Conservation (phyloP, 768 basidiomycete species). For the Tricholoma sp. region DNA sequence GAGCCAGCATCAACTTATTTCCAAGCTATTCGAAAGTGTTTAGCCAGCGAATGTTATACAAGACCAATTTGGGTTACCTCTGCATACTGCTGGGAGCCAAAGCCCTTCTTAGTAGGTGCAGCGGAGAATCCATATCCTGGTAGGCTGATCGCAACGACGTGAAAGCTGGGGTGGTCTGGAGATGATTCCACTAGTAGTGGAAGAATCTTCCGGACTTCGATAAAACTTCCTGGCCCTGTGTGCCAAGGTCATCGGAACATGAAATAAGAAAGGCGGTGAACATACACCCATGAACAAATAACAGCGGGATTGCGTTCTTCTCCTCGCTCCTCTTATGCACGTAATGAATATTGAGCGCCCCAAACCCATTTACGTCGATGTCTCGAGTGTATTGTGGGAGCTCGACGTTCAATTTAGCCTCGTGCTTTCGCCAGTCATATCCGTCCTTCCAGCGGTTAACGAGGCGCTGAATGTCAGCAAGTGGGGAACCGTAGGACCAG, state of each 20-base stretch:
- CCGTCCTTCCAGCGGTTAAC: constrained; percentile 42
- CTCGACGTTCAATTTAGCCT: constrained; percentile 44
- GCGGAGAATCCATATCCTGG: constrained; percentile 64
- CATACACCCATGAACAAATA: constrained; percentile 50
- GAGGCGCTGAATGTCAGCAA: constrained; percentile 44
- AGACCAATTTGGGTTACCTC: constrained; percentile 33
- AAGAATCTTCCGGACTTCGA: constrained; percentile 54
- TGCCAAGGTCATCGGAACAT: neutral
- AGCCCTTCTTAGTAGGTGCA: constrained; percentile 48
- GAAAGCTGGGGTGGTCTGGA: constrained; percentile 50
- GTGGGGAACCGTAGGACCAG: constrained; percentile 46
- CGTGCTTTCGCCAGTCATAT: constrained; percentile 54
- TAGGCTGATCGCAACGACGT: constrained; percentile 55
- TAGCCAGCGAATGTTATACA: neutral
- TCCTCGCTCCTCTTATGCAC: constrained; percentile 48
- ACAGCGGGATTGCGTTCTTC: constrained; percentile 37
- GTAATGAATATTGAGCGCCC: constrained; percentile 46
- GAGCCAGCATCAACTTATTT: constrained; percentile 43
- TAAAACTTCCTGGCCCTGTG: constrained; percentile 33
- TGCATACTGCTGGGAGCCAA: constrained; percentile 44
- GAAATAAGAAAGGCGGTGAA: neutral
- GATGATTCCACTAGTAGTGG: constrained; percentile 43
- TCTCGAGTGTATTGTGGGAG: constrained; percentile 53
- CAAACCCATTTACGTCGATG: constrained; percentile 44
- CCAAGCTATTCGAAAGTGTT: constrained; percentile 25